Evolutionary conservation across 805 yeast genomes (phyloP).

Genomic region (Saturnispora besseyi): DNA sequence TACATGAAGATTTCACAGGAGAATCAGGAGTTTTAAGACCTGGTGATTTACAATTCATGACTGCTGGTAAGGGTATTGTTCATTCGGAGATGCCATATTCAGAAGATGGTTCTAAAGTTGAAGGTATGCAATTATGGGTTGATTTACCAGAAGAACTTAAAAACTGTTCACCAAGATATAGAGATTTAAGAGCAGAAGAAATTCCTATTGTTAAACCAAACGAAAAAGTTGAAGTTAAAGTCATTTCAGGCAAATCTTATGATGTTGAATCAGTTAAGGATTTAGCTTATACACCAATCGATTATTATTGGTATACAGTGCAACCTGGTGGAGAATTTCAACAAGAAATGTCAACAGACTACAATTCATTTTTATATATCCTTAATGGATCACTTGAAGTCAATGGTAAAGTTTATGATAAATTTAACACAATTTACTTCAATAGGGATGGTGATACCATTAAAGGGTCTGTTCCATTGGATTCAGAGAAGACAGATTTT

Average conservation of each 20-base stretch:
- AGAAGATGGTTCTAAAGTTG: constrained; percentile 37
- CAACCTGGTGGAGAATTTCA: constrained; percentile 55
- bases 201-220: constrained; percentile 61
- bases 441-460: constrained; percentile 59
- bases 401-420: constrained; percentile 31
- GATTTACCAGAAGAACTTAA: constrained; percentile 63
- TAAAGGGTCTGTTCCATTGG: constrained; percentile 41
- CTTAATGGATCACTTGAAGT: constrained; percentile 51
- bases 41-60: constrained; percentile 90
- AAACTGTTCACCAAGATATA: constrained; percentile 60
- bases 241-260: constrained; percentile 68
- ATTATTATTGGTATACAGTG: constrained; percentile 58
- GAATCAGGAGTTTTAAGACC: constrained; percentile 64
- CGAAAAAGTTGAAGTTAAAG: constrained; percentile 57
- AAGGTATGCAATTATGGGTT: constrained; percentile 84
- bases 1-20: constrained; percentile 85
- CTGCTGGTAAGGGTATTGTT: constrained; percentile 82
- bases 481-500: constrained; percentile 45
- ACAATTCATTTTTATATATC: constrained; percentile 63
- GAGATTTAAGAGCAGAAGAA: constrained; percentile 63
- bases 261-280: constrained; percentile 69
- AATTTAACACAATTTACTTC: constrained; percentile 51
- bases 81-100: constrained; percentile 81
- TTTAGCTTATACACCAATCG: constrained; percentile 74
- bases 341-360: constrained; percentile 51